Conservation (phyloP, 1,284 basidiomycete genomes). For the Megacollybia platyphylla region DNA sequence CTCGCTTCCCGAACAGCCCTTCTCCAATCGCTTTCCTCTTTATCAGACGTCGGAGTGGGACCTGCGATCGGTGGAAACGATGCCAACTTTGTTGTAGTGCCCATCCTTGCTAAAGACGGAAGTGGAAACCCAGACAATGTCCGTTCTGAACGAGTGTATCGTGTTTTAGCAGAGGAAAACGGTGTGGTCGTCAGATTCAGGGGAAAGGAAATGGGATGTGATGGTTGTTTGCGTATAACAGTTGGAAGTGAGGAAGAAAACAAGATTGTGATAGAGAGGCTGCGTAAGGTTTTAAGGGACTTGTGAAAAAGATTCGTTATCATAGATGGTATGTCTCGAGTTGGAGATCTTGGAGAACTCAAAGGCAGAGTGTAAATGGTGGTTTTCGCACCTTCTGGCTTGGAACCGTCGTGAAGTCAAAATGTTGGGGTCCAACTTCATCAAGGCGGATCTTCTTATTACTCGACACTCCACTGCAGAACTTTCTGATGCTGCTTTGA, state of each 20-base stretch:
- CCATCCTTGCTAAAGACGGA: slow-evolving; percentile 46
- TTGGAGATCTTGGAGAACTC: too few relatives aligned
- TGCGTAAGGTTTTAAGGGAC: slow-evolving; percentile 30
- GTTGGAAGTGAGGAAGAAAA: slow-evolving; percentile 84
- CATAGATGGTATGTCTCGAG: too few relatives aligned
- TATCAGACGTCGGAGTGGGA: slow-evolving; percentile 50
- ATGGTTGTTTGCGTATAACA: slow-evolving; percentile 83
- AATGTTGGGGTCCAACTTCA: too few relatives aligned
- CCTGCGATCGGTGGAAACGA: slow-evolving; percentile 69
- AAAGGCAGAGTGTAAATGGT: too few relatives aligned
- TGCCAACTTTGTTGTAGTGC: slow-evolving; percentile 88
- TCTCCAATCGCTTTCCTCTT: slow-evolving; percentile 32
- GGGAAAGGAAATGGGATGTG: slow-evolving; percentile 79
- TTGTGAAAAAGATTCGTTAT: slow-evolving; percentile 12
- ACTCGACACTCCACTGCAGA: too few relatives aligned
- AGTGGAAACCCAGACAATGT: slow-evolving; percentile 45
- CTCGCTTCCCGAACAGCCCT: slow-evolving; percentile 47
- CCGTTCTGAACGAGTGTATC: slow-evolving; percentile 67
- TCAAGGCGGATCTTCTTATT: too few relatives aligned
- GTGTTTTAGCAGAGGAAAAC: slow-evolving; percentile 72
- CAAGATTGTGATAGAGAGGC: slow-evolving; percentile 29
- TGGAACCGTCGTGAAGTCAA: too few relatives aligned
- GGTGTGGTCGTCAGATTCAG: slow-evolving; percentile 89
- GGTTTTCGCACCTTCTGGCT: too few relatives aligned
- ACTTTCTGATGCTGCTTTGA: too few relatives aligned